phyloP scores from a whole-genome alignment of 139 green algal genomes.

The Volvox reticuliferus region DNA sequence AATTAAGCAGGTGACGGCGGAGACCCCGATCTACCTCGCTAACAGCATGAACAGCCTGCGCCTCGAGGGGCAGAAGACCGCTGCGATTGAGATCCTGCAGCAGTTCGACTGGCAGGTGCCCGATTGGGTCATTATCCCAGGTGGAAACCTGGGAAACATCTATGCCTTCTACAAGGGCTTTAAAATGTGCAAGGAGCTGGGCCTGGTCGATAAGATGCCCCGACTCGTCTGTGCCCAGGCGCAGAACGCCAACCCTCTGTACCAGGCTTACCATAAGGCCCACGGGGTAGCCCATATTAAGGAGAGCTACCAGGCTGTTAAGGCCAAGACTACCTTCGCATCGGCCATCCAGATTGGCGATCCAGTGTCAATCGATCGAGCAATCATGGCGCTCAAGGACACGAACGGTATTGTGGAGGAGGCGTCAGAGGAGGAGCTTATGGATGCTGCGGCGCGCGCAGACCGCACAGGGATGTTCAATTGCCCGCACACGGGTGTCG shows the following conservation, averaged over 20 bases:
- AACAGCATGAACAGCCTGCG: slow-evolving; percentile 99
- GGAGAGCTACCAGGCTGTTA: slow-evolving; percentile 87
- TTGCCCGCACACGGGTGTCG: slow-evolving; percentile 95
- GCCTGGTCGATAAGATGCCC: slow-evolving; percentile 92
- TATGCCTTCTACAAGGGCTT: slow-evolving; percentile 99
- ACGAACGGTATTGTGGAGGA: slow-evolving; percentile 98
- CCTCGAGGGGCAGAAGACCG: slow-evolving; percentile 99
- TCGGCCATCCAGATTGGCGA: slow-evolving; percentile 98
- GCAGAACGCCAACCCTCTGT: slow-evolving; percentile 98
- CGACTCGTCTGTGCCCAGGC: slow-evolving; percentile 92
- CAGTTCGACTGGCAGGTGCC: slow-evolving; percentile 99
- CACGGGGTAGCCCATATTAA: slow-evolving; percentile 60
- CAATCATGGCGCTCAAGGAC: slow-evolving; percentile 94
- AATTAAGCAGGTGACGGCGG: slow-evolving; percentile 94
- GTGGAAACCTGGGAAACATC: slow-evolving; percentile 99
- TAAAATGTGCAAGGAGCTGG: slow-evolving; percentile 90
- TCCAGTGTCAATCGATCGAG: slow-evolving; percentile 97
- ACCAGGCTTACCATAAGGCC: slow-evolving; percentile 87
- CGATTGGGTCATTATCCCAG: slow-evolving; percentile 98
- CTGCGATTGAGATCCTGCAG: slow-evolving; percentile 99
- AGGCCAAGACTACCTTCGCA: slow-evolving; percentile 96
- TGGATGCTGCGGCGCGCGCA: slow-evolving; percentile 96
- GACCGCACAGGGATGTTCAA: slow-evolving; percentile 98
- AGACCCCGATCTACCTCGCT: slow-evolving; percentile 98
- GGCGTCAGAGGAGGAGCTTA: slow-evolving; percentile 98